phyloP scores from a whole-genome alignment of 768 basidiomycete genomes.

The Phanerodontia chrysosporium region DNA sequence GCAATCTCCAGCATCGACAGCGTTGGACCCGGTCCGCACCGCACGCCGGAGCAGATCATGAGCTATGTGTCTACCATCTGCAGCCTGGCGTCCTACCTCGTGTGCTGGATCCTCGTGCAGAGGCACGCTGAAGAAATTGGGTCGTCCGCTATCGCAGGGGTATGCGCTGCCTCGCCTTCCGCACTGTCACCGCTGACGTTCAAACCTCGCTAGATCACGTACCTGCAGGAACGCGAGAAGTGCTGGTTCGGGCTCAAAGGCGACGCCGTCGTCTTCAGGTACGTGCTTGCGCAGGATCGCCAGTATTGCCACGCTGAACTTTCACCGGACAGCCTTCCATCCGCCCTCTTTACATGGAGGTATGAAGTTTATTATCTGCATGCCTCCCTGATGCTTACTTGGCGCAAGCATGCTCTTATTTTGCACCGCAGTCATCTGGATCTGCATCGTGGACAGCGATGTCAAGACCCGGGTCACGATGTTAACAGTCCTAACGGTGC shows the following conservation, averaged over 20 bases:
- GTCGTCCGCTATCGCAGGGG: constrained; percentile 30
- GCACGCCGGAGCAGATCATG: constrained; percentile 33
- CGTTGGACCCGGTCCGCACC: not conserved
- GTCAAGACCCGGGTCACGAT: not conserved
- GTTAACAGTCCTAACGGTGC: not conserved
- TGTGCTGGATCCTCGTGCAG: constrained; percentile 40
- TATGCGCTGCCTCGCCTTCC: constrained; percentile 12
- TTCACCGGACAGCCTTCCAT: not conserved
- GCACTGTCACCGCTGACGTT: not conserved
- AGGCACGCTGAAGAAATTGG: constrained; percentile 33
- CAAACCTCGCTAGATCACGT: constrained; percentile 9
- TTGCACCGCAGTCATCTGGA: not conserved
- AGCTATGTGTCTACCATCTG: constrained; percentile 41
- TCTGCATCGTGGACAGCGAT: constrained; percentile 1
- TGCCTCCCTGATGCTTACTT: constrained; percentile 21
- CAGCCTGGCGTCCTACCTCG: constrained; percentile 38
- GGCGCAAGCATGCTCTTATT: constrained; percentile 6
- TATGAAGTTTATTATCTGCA: constrained; percentile 23
- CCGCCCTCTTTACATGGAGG: constrained; percentile 10
- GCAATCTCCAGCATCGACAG: constrained; percentile 46
- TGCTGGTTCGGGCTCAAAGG: constrained; percentile 26
- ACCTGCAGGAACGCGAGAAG: constrained; percentile 15
- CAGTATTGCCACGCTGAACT: not conserved
- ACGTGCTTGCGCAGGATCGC: not conserved
- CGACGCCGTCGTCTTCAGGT: constrained; percentile 5